A percentile compares a stretch with the other conserved stretches of the same genome.
Conservation (phyloP, 1,139 yeast genomes). For the Blastobotrys serpentis region DNA sequence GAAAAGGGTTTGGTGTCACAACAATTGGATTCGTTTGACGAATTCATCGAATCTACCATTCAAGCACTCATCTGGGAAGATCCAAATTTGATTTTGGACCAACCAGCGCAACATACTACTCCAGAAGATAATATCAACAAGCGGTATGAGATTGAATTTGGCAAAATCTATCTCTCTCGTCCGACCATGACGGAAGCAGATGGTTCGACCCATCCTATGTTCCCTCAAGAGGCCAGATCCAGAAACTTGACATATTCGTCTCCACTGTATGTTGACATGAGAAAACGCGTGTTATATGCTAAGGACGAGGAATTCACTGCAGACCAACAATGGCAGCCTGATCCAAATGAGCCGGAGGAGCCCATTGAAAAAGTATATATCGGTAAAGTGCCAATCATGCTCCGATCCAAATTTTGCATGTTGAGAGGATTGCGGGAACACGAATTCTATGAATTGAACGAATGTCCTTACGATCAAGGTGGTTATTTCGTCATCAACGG, state of each 20-base stretch:
- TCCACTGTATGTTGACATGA: constrained; percentile 94
- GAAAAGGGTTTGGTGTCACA: constrained; percentile 97
- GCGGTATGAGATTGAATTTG: constrained; percentile 93
- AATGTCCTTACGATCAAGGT: constrained; percentile 99
- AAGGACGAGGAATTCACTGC: constrained; percentile 61
- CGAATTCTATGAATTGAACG: constrained; percentile 91
- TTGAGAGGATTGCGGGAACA: constrained; percentile 89
- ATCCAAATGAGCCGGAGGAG: constrained; percentile 58
- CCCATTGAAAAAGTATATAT: constrained; percentile 72
- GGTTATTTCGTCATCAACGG: constrained; percentile 98
- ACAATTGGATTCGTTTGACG: constrained; percentile 97
- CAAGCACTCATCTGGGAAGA: constrained; percentile 98
- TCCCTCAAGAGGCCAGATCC: constrained; percentile 96
- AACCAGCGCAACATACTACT: constrained; percentile 95
- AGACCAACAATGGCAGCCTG: constrained; percentile 69
- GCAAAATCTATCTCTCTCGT: constrained; percentile 91
- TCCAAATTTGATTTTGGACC: constrained; percentile 88
- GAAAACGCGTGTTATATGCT: constrained; percentile 82
- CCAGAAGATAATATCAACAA: constrained; percentile 86
- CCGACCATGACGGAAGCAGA: constrained; percentile 99
- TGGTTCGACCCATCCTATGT: constrained; percentile 98
- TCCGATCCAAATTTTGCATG: constrained; percentile 94
- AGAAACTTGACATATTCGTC: constrained; percentile 95
- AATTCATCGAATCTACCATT: constrained; percentile 92
- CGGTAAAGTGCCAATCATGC: constrained; percentile 98